Percentiles rank a stretch among this genome's conserved stretches.
Conservation (phyloP, 1,284 basidiomycete genomes). For the Ganoderma multipileum region DNA sequence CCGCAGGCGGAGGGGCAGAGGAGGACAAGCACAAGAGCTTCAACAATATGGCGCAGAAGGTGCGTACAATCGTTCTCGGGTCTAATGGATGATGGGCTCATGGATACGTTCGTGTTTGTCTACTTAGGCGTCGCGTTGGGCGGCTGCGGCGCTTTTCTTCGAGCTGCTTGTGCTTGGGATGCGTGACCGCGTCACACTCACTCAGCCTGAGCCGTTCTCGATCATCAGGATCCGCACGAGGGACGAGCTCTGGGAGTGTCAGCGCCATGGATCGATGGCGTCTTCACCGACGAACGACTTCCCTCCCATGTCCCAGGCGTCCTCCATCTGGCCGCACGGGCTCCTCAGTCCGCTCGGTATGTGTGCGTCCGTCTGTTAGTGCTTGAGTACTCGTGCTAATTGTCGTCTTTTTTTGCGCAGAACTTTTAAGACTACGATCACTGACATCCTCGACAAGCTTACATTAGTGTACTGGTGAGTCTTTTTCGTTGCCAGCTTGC, state of each 20-base stretch:
- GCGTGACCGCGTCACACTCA: constrained; percentile 85
- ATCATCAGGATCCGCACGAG: constrained; percentile 89
- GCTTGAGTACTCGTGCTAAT: too few species aligned
- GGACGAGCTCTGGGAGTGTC: constrained; percentile 82
- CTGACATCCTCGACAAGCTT: constrained; percentile 96
- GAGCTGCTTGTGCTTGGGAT: constrained; percentile 95
- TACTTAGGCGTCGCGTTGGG: constrained; percentile 83
- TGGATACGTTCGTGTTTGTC: background rate
- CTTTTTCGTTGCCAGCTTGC: constrained; percentile 24
- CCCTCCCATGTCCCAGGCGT: constrained; percentile 23
- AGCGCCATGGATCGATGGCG: constrained; percentile 57
- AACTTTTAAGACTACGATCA: constrained; percentile 96
- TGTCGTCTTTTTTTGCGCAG: constrained; percentile 93
- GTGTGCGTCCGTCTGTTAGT: too few species aligned
- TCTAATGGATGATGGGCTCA: background rate
- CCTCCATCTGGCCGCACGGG: too few species aligned
- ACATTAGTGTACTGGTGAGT: constrained; percentile 84
- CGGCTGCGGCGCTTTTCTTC: constrained; percentile 97
- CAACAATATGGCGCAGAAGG: constrained; percentile 77
- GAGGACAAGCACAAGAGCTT: constrained; percentile 75
- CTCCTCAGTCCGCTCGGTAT: constrained; percentile 86
- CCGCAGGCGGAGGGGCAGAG: constrained; percentile 52
- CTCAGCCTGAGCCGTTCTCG: constrained; percentile 79
- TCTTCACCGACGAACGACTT: constrained; percentile 41
- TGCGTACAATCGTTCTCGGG: constrained; percentile 39